Conservation (phyloP, 129 eudicot genomes). For the Pseudognaphalium luteoalbum region DNA sequence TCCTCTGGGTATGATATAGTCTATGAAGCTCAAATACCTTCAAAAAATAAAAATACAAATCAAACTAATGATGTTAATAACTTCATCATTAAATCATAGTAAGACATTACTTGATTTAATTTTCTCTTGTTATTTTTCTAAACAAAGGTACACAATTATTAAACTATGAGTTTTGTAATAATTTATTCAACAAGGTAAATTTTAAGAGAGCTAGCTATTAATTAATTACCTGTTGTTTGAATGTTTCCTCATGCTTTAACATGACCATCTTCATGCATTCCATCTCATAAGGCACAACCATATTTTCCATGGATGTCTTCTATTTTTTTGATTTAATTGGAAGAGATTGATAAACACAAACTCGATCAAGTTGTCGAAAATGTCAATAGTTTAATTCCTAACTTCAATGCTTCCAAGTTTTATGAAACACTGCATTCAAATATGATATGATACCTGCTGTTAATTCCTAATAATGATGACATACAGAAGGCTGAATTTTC, state of each 20-base stretch:
- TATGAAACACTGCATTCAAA: not conserved
- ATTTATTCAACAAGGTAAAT: not conserved
- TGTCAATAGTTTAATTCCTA: not conserved
- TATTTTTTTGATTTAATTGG: not conserved
- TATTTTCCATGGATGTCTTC: conserved; percentile 54
- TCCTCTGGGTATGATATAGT: conserved; percentile 29
- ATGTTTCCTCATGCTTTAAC: conserved; percentile 82
- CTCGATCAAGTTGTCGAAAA: not conserved
- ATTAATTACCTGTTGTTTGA: conserved; percentile 71
- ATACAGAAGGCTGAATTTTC: too few relatives aligned
- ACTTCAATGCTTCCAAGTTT: not conserved
- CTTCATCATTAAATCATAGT: too few relatives aligned
- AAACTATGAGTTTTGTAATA: not conserved
- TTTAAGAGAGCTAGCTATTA: conserved; percentile 2
- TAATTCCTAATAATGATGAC: too few relatives aligned
- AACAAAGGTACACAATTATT: not conserved
- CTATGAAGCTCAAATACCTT: conserved; percentile 39
- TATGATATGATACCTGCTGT: too few relatives aligned
- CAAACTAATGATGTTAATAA: not conserved
- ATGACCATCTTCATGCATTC: conserved; percentile 90
- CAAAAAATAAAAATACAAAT: not conserved
- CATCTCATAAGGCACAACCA: conserved; percentile 50
- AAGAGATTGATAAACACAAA: too few relatives aligned
- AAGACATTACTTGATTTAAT: not conserved
- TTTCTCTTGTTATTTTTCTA: not conserved